Percentiles rank a stretch among this genome's conserved stretches.
Evolutionary conservation across 352 stramenopile species (phyloP).

Genomic region (Phytophthora litchii): DNA sequence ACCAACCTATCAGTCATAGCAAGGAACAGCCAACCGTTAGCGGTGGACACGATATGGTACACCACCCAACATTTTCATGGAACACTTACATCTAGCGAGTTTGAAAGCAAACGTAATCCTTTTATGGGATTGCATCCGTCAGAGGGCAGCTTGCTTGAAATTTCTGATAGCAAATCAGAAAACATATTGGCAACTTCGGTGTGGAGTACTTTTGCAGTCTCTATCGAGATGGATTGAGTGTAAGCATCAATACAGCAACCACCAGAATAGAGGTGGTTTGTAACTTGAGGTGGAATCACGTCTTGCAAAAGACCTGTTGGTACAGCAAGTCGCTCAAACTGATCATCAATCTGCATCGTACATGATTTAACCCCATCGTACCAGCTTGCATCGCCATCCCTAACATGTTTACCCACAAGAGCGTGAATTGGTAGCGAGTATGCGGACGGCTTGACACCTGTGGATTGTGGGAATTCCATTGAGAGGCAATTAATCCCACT

Average conservation of each 20-base stretch:
- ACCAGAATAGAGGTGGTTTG: slow-evolving; percentile 21
- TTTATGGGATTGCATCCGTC: slow-evolving; percentile 29
- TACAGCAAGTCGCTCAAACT: slow-evolving; percentile 40
- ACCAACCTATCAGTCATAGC: slow-evolving; percentile 38
- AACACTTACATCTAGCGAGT: slow-evolving; percentile 47
- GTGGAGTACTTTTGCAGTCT: slow-evolving; percentile 28
- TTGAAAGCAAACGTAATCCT: slow-evolving; percentile 41
- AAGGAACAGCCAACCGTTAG: slow-evolving; percentile 19
- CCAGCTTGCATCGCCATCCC: slow-evolving; percentile 9
- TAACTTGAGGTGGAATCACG: slow-evolving; percentile 26
- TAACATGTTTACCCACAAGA: slow-evolving; percentile 6
- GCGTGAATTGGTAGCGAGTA: slow-evolving; percentile 31
- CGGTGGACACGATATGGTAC: background rate
- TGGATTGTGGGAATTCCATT: slow-evolving; percentile 27
- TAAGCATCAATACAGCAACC: slow-evolving; percentile 12
- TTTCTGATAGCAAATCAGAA: slow-evolving; percentile 43
- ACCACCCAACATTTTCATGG: background rate
- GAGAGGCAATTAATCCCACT: slow-evolving; percentile 28
- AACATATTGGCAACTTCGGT: slow-evolving; percentile 39
- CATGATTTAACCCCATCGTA: slow-evolving; percentile 21
- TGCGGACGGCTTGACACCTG: slow-evolving; percentile 21
- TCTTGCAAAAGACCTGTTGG: slow-evolving; percentile 26
- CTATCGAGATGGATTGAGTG: slow-evolving; percentile 44
- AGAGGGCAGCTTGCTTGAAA: slow-evolving; percentile 42
- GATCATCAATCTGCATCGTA: slow-evolving; percentile 32